Evolutionary conservation across 148 eudicot species (phyloP).

Genomic region (Diospyros lotus): DNA sequence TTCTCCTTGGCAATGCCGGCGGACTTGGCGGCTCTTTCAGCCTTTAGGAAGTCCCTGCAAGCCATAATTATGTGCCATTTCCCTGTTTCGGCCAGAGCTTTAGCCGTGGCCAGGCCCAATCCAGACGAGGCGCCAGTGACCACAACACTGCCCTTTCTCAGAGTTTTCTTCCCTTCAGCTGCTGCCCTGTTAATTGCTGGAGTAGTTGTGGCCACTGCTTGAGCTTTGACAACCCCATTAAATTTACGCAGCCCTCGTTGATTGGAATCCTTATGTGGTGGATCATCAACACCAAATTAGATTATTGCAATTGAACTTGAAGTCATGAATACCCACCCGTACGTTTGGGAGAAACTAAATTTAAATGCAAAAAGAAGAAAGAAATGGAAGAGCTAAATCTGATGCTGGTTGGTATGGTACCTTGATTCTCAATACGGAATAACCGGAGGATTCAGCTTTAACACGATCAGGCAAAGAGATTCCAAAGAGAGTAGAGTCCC

Average conservation of each 20-base stretch:
- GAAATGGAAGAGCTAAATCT: too few relatives aligned
- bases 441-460: constrained; percentile 42
- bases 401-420: constrained; percentile 17
- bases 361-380: too few relatives aligned
- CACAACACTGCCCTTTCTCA: constrained; percentile 71
- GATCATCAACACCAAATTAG: too few relatives aligned
- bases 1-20: constrained; percentile 70
- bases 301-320: too few relatives aligned
- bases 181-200: constrained; percentile 39
- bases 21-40: constrained; percentile 82
- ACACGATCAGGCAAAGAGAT: constrained; percentile 40
- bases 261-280: constrained; percentile 11
- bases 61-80: constrained; percentile 95
- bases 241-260: constrained; percentile 20
- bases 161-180: constrained; percentile 55
- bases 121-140: constrained; percentile 96
- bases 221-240: constrained; percentile 34
- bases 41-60: constrained; percentile 80
- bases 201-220: constrained; percentile 39
- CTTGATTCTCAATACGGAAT: constrained; percentile 45
- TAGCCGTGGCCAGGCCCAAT: constrained; percentile 83
- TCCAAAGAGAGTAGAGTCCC: constrained; percentile 54
- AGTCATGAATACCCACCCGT: too few relatives aligned
- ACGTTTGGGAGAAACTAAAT: too few relatives aligned
- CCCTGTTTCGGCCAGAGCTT: constrained; percentile 79